A percentile compares a stretch with the other conserved stretches of the same genome.
phyloP scores from a whole-genome alignment of 768 basidiomycete genomes.

The Tylopilus sp. region DNA sequence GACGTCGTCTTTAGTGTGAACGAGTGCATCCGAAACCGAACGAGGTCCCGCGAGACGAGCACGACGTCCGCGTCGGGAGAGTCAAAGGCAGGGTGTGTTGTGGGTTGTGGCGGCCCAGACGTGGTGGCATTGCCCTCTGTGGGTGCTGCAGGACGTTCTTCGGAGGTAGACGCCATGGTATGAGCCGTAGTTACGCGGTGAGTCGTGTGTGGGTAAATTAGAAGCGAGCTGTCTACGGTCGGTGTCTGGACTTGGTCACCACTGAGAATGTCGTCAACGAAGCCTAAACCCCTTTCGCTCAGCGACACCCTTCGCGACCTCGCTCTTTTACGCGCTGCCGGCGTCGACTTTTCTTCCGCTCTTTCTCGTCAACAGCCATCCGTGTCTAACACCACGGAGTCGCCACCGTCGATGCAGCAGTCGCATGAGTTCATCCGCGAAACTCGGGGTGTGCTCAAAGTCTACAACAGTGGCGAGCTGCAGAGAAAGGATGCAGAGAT shows the following conservation, averaged over 20 bases:
- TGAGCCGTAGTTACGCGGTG: not conserved
- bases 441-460: conserved; percentile 46
- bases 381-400: conserved; percentile 1
- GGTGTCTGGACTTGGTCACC: not conserved
- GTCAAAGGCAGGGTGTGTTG: conserved; percentile 48
- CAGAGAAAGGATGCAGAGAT: conserved; percentile 51
- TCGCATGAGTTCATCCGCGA: too few species aligned
- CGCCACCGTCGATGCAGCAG: not conserved
- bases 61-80: conserved; percentile 55
- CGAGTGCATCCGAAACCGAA: conserved; percentile 56
- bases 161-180: conserved; percentile 11
- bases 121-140: not conserved
- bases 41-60: conserved; percentile 45
- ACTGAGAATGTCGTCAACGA: conserved; percentile 26
- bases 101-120: conserved; percentile 6
- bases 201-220: not conserved
- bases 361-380: conserved; percentile 15
- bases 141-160: conserved; percentile 4
- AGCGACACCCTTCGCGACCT: conserved; percentile 64
- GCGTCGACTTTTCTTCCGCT: conserved; percentile 37
- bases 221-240: not conserved
- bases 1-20: conserved; percentile 59
- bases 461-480: conserved; percentile 43
- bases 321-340: conserved; percentile 63
- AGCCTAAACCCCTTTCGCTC: conserved; percentile 48